Conservation (phyloP, 1,139 yeast genomes). For the Scheffersomyces titani region DNA sequence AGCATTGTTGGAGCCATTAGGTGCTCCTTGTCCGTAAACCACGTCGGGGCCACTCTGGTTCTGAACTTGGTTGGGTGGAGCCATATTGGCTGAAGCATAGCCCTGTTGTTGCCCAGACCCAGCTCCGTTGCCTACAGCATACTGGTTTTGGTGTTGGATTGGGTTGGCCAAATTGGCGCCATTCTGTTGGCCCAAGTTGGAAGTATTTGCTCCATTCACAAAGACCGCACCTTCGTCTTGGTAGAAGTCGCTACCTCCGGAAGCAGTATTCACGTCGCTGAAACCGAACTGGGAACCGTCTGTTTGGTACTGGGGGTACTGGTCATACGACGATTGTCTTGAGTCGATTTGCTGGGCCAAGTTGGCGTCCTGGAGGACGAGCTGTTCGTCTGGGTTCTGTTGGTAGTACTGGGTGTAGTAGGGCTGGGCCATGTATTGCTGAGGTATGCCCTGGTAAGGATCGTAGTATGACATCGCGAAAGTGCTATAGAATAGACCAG, state of each 20-base stretch:
- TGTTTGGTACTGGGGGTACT: constrained; percentile 14
- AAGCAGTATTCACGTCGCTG: constrained; percentile 14
- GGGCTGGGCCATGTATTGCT: constrained; percentile 38
- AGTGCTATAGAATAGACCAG: background rate
- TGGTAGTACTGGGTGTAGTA: constrained; percentile 37
- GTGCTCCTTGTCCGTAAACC: constrained; percentile 9
- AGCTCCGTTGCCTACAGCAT: constrained; percentile 2
- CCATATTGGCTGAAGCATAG: constrained; percentile 1
- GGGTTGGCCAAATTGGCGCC: constrained; percentile 5
- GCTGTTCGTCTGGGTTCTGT: constrained; percentile 14
- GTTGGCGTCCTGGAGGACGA: constrained; percentile 9
- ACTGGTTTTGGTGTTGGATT: constrained; percentile 3
- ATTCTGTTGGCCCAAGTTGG: constrained; percentile 3
- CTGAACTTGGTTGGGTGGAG: constrained; percentile 5
- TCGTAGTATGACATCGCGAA: constrained; percentile 45
- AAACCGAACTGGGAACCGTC: constrained; percentile 10
- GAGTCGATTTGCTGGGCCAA: constrained; percentile 13
- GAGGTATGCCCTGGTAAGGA: constrained; percentile 45
- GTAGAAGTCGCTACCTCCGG: constrained; percentile 23
- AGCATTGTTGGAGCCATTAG: constrained; percentile 20
- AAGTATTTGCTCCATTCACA: constrained; percentile 13
- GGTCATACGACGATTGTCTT: constrained; percentile 15
- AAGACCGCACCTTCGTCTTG: constrained; percentile 24
- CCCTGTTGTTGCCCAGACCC: constrained; percentile 2
- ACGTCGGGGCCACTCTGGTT: constrained; percentile 7